Base-by-base conservation (phyloP, 805 yeast genomes). In the Candida cerambycidarum region DNA sequence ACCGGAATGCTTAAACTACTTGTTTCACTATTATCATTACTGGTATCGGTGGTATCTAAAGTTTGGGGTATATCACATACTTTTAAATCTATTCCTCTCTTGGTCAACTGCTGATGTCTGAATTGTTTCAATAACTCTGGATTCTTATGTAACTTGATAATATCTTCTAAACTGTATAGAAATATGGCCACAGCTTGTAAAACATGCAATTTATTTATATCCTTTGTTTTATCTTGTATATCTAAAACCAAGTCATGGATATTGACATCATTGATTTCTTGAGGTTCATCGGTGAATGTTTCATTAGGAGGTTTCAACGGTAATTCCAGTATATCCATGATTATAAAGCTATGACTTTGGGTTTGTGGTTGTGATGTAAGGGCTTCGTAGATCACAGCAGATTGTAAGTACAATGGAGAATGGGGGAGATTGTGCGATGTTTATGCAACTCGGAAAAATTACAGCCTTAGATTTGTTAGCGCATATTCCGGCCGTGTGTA, bases 271-370 rank as follows among this genome's bases (percentile, higher is more conserved):
- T 59, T 65, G 5, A 66, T 48, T 32, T 56, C 50, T 18, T 38
- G 43, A 2, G 75, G 75, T 21, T 60, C 72, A 50, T 70, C 75
- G 28, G 59, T 65, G 53, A 70, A 69, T 13, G 75, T 68, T 48
- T 67, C 69, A 37, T 56, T 62, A 4, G 63, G 57, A 15, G 59
- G 58, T 42, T 69, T 69, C 45, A 69, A 59, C 35, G 68, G 71
- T 18, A 69, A 55, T 23, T 68, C 74, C 32, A 40, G 29, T n/a
- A 39, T 32, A 13, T 48, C 48, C 38, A 36, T 36, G 5, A 3
- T 10, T 25, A 17, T 35, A 14, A 24, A 7, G 17, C n/a, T 21
- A 11, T n/a, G 5, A n/a, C 7, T 13, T 12, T 15, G 23, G 23
- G 24, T 24, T 12, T 15, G 16, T n/a, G 31, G 29, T 16, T 35